Conservation (phyloP, 371 early-diverging fungal species). For the Circinella umbellata region DNA sequence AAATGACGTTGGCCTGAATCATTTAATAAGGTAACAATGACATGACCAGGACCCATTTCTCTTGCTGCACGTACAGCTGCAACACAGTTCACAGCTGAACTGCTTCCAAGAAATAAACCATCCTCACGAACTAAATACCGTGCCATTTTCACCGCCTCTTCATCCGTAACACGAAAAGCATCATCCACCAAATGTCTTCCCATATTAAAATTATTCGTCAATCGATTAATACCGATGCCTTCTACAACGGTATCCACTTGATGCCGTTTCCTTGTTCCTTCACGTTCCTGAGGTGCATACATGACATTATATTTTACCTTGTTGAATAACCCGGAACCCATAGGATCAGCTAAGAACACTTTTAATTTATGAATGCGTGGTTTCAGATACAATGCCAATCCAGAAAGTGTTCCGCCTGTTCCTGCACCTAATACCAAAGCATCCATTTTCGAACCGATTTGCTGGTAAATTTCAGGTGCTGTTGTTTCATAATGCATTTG, state of each 20-base stretch:
- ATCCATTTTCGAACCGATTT: constrained; percentile 74
- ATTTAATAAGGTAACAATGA: constrained; percentile 83
- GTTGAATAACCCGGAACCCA: constrained; percentile 91
- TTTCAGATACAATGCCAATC: constrained; percentile 84
- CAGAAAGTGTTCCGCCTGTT: constrained; percentile 95
- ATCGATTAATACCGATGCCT: constrained; percentile 94
- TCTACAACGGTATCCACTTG: constrained; percentile 97
- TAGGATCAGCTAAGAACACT: constrained; percentile 90
- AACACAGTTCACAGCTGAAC: constrained; percentile 92
- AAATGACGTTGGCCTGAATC: constrained; percentile 86
- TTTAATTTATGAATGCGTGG: constrained; percentile 60
- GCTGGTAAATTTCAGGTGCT: constrained; percentile 87
- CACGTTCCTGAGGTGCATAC: constrained; percentile 87
- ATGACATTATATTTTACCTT: constrained; percentile 90
- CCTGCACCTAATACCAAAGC: constrained; percentile 91
- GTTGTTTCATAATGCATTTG: constrained; percentile 83
- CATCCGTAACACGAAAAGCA: constrained; percentile 88
- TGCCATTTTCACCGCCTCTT: constrained; percentile 92
- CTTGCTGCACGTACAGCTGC: constrained; percentile 82
- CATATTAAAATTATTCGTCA: constrained; percentile 86
- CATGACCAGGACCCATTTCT: constrained; percentile 76
- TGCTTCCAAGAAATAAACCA: constrained; percentile 91
- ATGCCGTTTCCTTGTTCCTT: constrained; percentile 90
- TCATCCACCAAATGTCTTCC: constrained; percentile 76
- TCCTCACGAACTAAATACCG: constrained; percentile 85